Evolutionary conservation across 2,329 filamentous ascomycete species (phyloP).

Genomic region (Neospermospora avenae): DNA sequence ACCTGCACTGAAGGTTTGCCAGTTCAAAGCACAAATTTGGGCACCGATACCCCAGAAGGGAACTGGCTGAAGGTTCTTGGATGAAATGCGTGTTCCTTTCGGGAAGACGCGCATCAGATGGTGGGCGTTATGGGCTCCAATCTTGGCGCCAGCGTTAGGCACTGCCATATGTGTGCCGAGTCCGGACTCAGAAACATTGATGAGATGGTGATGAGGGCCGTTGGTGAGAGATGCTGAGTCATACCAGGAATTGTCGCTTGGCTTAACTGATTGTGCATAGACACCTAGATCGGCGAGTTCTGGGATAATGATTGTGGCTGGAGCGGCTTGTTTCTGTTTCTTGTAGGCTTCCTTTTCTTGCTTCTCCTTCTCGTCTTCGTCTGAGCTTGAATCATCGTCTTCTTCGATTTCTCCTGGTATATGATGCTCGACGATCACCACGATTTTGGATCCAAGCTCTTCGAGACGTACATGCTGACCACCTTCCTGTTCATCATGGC

Average conservation of each 20-base stretch:
- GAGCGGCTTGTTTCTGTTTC: slow-evolving; percentile 47
- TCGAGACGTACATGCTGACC: slow-evolving; percentile 52
- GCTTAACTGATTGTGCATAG: slow-evolving; percentile 69
- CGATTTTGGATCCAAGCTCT: slow-evolving; percentile 60
- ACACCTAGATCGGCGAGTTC: slow-evolving; percentile 64
- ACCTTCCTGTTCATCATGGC: slow-evolving; percentile 51
- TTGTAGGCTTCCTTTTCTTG: slow-evolving; percentile 51
- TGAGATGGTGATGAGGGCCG: slow-evolving; percentile 60
- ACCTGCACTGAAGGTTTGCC: slow-evolving; percentile 63
- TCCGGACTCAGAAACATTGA: slow-evolving; percentile 66
- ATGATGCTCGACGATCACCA: slow-evolving; percentile 67
- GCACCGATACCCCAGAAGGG: slow-evolving; percentile 65
- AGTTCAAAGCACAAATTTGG: slow-evolving; percentile 68
- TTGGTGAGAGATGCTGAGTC: slow-evolving; percentile 44
- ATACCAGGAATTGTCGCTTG: slow-evolving; percentile 63
- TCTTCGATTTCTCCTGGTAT: slow-evolving; percentile 49
- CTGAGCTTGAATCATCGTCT: slow-evolving; percentile 39
- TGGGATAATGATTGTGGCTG: slow-evolving; percentile 53
- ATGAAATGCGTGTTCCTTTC: slow-evolving; percentile 66
- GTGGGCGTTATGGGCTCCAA: slow-evolving; percentile 57
- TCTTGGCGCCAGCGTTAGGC: slow-evolving; percentile 39
- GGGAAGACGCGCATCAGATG: slow-evolving; percentile 70
- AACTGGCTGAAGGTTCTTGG: slow-evolving; percentile 59
- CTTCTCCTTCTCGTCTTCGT: slow-evolving; percentile 43
- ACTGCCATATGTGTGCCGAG: slow-evolving; percentile 50